Evolutionary conservation across 139 green algal species (phyloP), one percentile per base, ranked within the genome.

Genomic region (Closterium sp.): DNA sequence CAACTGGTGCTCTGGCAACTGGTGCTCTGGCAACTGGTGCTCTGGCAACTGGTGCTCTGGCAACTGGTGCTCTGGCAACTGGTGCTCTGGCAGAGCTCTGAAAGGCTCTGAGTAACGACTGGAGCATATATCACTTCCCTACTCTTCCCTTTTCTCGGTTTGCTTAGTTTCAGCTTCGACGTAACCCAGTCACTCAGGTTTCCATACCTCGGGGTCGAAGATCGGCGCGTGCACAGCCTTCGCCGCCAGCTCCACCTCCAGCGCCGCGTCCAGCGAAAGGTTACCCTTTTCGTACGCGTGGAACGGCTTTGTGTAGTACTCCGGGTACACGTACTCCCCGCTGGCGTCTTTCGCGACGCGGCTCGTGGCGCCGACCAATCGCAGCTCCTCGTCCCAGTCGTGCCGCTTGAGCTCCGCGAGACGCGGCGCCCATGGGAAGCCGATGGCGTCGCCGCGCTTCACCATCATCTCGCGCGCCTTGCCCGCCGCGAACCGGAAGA

Each of bases 381-480:
- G 83, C 85, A 96, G 32, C 31, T 94, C 87, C 7, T 91, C 87
- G 0, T 96, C 94, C 96, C 96, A 97, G 89, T 97, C 94, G 87
- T 95, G 94, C 81, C 87, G 43, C 36, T 94, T 84, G n/a, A 97
- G 86, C 23, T 95, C 90, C 31, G 31, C 38, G 86, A 98, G 93
- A 64, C 95, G 93, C 33, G 84, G 91, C 4, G 91, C 87, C 94
- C 96, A 97, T 87, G 98, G 95, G 32, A 97, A 25, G 4, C 97
- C 97, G n/a, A 98, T 95, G 19, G 34, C 36, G 34, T 96, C 88
- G 0, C 95, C 96, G 4, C 96, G 93, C 36, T 98, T 90, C 7
- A 96, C 88, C 85, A 98, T 98, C 94, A 95, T 97, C 33, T 88
- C 34, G 3, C 90, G 43, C 33, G 92, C 95, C 83, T 92, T 92